phyloP scores from a whole-genome alignment of 495 filamentous ascomycete species.

The Penicillium taxi region DNA sequence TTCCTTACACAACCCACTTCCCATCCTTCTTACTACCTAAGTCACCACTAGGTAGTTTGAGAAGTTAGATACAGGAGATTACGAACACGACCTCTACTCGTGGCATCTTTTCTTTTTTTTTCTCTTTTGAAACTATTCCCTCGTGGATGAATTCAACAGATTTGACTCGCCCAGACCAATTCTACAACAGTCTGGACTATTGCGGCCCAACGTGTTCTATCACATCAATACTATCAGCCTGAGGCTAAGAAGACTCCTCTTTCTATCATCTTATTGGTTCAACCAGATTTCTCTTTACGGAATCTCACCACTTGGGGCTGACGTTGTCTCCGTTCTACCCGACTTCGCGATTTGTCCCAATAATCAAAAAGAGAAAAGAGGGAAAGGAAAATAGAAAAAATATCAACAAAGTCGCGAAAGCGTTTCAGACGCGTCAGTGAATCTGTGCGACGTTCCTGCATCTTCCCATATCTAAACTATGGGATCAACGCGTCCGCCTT shows the following conservation, averaged over 20 bases:
- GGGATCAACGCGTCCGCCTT: conserved; percentile 57
- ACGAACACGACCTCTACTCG: no score
- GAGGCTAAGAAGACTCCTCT: conserved; percentile 13
- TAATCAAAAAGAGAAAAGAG: background rate
- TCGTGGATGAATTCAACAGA: conserved; percentile 15
- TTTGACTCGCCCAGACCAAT: no score
- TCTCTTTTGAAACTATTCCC: background rate
- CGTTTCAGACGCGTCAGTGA: conserved; percentile 22
- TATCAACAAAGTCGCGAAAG: no score
- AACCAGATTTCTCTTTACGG: conserved; percentile 14
- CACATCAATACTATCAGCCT: conserved; percentile 17
- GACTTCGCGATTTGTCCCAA: background rate
- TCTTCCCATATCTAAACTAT: conserved; percentile 28
- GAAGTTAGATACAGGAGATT: no score
- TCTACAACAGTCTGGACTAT: conserved; percentile 14
- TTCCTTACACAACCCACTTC: no score
- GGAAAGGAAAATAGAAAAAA: no score
- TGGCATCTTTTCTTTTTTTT: background rate
- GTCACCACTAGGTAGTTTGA: no score
- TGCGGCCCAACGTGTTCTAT: conserved; percentile 22
- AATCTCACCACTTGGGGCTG: conserved; percentile 11
- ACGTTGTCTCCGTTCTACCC: conserved; percentile 4
- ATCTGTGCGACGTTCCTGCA: conserved; percentile 8
- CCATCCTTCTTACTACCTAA: no score
- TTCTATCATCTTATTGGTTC: conserved; percentile 11